These are phyloP conservation scores for Cryptococcus jaspeensis DNA, from an alignment of 1,284 basidiomycete genomes.

Conservation along the genomic window DNA sequence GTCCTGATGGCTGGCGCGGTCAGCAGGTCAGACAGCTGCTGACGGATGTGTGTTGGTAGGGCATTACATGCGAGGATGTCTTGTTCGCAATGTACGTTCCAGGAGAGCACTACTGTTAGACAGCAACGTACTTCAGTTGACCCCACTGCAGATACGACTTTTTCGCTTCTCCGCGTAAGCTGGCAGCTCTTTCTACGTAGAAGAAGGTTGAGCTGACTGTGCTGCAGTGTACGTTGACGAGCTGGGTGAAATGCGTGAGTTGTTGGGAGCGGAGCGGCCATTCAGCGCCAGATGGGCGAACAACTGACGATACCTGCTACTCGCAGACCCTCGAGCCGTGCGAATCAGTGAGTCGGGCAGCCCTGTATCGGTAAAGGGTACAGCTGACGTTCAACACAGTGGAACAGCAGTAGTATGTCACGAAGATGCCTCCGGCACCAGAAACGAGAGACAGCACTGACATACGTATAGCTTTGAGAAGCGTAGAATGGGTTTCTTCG, in stretches of 20 bases:
- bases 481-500: constrained; percentile 45
- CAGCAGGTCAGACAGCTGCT: neutral
- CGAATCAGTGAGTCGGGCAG: constrained; percentile 32
- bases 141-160: constrained; percentile 39
- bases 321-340: constrained; percentile 32
- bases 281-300: too few species aligned
- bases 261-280: too few species aligned
- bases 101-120: neutral
- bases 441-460: neutral
- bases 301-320: neutral
- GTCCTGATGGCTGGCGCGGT: neutral
- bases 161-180: constrained; percentile 44
- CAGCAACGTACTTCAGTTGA: neutral
- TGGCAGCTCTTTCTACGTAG: too few species aligned
- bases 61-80: constrained; percentile 47
- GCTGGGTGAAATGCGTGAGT: constrained; percentile 45
- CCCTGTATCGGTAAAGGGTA: neutral
- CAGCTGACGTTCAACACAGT: constrained; percentile 21
- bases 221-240: constrained; percentile 44
- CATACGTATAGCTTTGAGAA: constrained; percentile 34
- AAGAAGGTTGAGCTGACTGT: constrained; percentile 8
- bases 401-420: constrained; percentile 48
- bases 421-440: too few species aligned
- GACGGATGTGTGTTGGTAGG: constrained; percentile 13
- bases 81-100: constrained; percentile 44